phyloP scores from a whole-genome alignment of 2,329 filamentous ascomycete species.

The Aspergillus felis region DNA sequence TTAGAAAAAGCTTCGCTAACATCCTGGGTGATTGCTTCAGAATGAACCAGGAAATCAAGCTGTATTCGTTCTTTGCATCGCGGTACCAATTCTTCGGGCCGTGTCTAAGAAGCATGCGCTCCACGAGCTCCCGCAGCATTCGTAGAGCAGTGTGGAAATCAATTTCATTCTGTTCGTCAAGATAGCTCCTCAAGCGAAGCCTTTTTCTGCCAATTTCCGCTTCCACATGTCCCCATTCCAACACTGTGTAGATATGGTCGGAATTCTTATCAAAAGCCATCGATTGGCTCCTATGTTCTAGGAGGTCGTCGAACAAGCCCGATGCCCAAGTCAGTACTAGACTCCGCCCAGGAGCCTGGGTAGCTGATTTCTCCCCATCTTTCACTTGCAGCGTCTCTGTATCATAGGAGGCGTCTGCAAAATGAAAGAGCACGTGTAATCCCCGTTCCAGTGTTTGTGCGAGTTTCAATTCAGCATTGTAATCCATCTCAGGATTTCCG shows the following conservation, averaged over 20 bases:
- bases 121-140: slow-evolving; percentile 27
- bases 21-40: slow-evolving; percentile 22
- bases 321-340: slow-evolving; percentile 13
- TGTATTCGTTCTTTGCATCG: slow-evolving; percentile 23
- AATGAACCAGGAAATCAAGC: slow-evolving; percentile 27
- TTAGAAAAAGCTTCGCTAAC: slow-evolving; percentile 23
- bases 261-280: slow-evolving; percentile 18
- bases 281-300: slow-evolving; percentile 7
- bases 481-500: slow-evolving; percentile 20
- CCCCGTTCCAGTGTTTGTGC: slow-evolving; percentile 24
- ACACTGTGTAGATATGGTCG: slow-evolving; percentile 20
- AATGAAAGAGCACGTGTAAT: slow-evolving; percentile 26
- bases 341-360: slow-evolving; percentile 13
- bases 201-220: slow-evolving; percentile 23
- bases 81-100: slow-evolving; percentile 25
- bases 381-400: slow-evolving; percentile 11
- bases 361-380: slow-evolving; percentile 4
- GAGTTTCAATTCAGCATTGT: slow-evolving; percentile 23
- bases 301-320: slow-evolving; percentile 19
- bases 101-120: slow-evolving; percentile 27
- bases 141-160: slow-evolving; percentile 26
- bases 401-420: slow-evolving; percentile 23
- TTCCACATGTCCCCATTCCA: slow-evolving; percentile 21
- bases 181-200: slow-evolving; percentile 19
- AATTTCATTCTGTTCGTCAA: slow-evolving; percentile 21